Evolutionary conservation across 2,329 filamentous ascomycete species (phyloP), one percentile per base, ranked within the genome.

Genomic region (Coccinonectria pachysandricola): DNA sequence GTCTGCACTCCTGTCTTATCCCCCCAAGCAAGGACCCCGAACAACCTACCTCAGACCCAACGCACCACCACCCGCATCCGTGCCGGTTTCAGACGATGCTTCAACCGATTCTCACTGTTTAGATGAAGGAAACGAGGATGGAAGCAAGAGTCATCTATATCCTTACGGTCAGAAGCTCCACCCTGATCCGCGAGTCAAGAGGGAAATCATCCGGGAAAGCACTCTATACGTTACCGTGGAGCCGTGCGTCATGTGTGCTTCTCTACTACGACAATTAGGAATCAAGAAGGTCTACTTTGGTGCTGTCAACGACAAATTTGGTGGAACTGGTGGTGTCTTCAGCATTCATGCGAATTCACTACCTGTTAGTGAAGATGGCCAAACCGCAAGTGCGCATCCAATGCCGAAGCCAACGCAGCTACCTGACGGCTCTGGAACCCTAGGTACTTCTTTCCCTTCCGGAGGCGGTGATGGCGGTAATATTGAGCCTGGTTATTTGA

Each of bases 231-330:
- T 98, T 24, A 98, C 91, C 0, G 88, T 98, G 28, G 92, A 98
- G 58, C 91, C 91, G 4, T 98, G 91, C 54, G 85, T 98, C 60
- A 98, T 98, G 91, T 98, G 91, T 52, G 91, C 91, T 8, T 92
- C 86, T 6, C 75, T 92, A 27, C 68, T 98, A 26, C 75, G 86
- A 26, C 92, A 98, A 56, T 79, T 92, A 39, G 73, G 76, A 9
- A 86, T 98, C 54, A 74, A 80, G 36, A 80, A 79, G 40, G 91
- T 98, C 16, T 96, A 88, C 55, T 98, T 91, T 54, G 92, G 91
- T 4, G 93, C 87, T 33, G 75, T 82, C 44, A 98, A 98, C 53
- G 91, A 98, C 60, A 83, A 92, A 31, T 98, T 98, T 59, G 91
- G 91, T 6, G 91, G 92, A 16, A 94, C 86, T 10, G 91, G 91